Evolutionary conservation across 2,329 filamentous ascomycete genomes (phyloP).

Genomic region (Microascus cirrosus): DNA sequence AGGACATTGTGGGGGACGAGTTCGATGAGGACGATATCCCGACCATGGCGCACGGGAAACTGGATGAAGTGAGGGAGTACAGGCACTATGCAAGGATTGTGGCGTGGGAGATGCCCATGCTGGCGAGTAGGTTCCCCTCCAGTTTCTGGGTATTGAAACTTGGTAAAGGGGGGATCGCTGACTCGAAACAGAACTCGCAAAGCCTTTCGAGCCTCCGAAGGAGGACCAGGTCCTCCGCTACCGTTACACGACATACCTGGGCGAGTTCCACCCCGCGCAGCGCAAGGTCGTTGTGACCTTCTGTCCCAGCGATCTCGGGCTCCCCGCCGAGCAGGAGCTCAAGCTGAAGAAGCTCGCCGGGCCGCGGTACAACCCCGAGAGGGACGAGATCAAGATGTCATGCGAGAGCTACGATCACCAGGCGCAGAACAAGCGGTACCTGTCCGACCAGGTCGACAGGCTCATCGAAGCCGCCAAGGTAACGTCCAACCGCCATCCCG

Average conservation of each 20-base stretch:
- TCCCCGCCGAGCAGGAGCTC: constrained; percentile 55
- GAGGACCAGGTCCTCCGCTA: constrained; percentile 68
- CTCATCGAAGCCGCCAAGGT: constrained; percentile 66
- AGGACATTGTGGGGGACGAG: constrained; percentile 45
- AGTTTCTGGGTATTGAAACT: background rate
- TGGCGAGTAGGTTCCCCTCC: constrained; percentile 58
- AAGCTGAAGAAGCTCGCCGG: constrained; percentile 88
- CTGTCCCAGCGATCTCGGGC: constrained; percentile 58
- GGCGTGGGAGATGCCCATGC: constrained; percentile 90
- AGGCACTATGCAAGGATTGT: constrained; percentile 78
- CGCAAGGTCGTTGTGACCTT: constrained; percentile 94
- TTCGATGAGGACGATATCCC: constrained; percentile 79
- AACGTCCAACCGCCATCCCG: constrained; percentile 9
- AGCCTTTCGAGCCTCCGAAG: constrained; percentile 65
- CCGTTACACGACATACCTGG: constrained; percentile 94
- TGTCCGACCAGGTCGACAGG: constrained; percentile 65
- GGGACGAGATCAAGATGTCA: constrained; percentile 74
- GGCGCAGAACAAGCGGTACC: constrained; percentile 93
- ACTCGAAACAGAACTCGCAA: constrained; percentile 56
- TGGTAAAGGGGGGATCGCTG: background rate
- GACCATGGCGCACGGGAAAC: constrained; percentile 69
- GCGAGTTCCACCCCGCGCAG: constrained; percentile 82
- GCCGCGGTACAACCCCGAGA: constrained; percentile 76
- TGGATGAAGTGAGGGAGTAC: constrained; percentile 80
- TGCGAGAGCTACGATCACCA: constrained; percentile 81